phyloP scores from a whole-genome alignment of 108 stramenopile genomes.

The Seminavis robusta region DNA sequence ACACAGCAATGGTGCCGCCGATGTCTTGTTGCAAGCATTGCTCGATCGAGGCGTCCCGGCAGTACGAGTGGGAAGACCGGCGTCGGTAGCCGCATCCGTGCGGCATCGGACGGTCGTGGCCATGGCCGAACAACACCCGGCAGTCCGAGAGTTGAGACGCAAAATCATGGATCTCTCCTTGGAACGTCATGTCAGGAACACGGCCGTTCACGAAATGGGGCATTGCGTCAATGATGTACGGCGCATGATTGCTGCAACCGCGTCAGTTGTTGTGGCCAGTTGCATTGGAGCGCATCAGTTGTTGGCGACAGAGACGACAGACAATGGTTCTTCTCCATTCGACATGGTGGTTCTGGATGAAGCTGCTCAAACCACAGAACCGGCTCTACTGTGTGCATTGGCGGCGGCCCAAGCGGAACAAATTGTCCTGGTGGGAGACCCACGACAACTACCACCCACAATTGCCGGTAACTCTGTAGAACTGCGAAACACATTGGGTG shows the following conservation, averaged over 20 bases:
- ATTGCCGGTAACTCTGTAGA: slow-evolving; percentile 28
- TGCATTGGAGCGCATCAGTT: slow-evolving; percentile 71
- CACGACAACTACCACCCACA: slow-evolving; percentile 68
- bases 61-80: slow-evolving; percentile 59
- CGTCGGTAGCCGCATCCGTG: slow-evolving; percentile 50
- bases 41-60: slow-evolving; percentile 63
- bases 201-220: slow-evolving; percentile 29
- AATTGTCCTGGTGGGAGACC: slow-evolving; percentile 68
- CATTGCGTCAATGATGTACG: slow-evolving; percentile 31
- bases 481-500: slow-evolving; percentile 45
- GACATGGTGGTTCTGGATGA: slow-evolving; percentile 68
- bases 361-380: slow-evolving; percentile 73
- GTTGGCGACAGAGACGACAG: slow-evolving; percentile 12
- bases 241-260: slow-evolving; percentile 27
- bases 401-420: slow-evolving; percentile 53
- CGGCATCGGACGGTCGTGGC: slow-evolving; percentile 62
- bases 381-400: slow-evolving; percentile 61
- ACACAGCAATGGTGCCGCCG: slow-evolving; percentile 71
- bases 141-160: slow-evolving; percentile 35
- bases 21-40: slow-evolving; percentile 63
- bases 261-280: slow-evolving; percentile 64
- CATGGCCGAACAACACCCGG: slow-evolving; percentile 46
- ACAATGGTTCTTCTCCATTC: slow-evolving; percentile 21
- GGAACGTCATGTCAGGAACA: slow-evolving; percentile 12
- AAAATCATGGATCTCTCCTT: slow-evolving; percentile 16